Evolutionary conservation across 345 rosid genomes (phyloP).

Genomic region (Clarkia xantiana): DNA sequence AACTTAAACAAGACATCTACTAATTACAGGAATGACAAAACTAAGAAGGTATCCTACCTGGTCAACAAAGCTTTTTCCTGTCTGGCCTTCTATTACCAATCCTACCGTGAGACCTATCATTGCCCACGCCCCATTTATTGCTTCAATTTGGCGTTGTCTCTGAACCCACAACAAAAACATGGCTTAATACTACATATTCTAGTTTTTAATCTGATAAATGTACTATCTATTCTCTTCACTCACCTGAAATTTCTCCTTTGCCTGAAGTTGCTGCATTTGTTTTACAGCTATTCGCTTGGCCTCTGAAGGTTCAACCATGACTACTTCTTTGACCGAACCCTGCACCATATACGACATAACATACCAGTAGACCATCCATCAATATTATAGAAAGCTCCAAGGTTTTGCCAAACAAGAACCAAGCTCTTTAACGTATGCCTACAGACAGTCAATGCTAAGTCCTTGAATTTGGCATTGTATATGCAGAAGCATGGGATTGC

Average conservation of each 20-base stretch:
- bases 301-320: conserved; percentile 89
- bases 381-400: neutral
- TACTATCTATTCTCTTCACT: conserved; percentile 2
- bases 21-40: neutral
- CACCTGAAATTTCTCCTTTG: conserved; percentile 54
- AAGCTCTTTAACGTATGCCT: too few species aligned
- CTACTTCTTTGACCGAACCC: conserved; percentile 20
- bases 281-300: conserved; percentile 77
- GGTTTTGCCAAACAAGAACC: too few species aligned
- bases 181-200: neutral
- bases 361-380: neutral
- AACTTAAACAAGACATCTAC: neutral
- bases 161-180: conserved; percentile 10
- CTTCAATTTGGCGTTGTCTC: conserved; percentile 73
- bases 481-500: conserved; percentile 22
- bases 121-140: conserved; percentile 91
- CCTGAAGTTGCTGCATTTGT: conserved; percentile 52
- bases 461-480: neutral
- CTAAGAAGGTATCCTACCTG: conserved; percentile 33
- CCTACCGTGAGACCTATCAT: conserved; percentile 75
- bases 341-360: neutral
- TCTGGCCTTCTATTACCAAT: conserved; percentile 73
- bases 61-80: conserved; percentile 45
- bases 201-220: too few species aligned
- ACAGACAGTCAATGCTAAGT: too few species aligned